Percentiles rank a stretch among this genome's conserved stretches.
phyloP scores from a whole-genome alignment of 2,329 filamentous ascomycete genomes.

The Claviceps maximensis region DNA sequence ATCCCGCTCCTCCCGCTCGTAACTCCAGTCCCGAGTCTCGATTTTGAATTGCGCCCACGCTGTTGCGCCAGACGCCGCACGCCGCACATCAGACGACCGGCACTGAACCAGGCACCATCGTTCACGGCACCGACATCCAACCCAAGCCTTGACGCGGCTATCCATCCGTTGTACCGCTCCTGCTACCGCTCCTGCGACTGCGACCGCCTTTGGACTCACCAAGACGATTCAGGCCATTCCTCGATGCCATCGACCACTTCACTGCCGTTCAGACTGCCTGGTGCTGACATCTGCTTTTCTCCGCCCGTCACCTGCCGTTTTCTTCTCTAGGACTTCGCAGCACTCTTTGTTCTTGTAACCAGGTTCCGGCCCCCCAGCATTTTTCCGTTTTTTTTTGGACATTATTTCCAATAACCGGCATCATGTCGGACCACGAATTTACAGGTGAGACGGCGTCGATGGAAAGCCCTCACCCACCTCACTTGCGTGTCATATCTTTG shows the following conservation, averaged over 20 bases:
- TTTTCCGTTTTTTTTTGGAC: not conserved
- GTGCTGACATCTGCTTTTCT: not conserved
- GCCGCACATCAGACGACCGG: no score
- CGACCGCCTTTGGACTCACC: no score
- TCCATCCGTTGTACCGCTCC: not conserved
- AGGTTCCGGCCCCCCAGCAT: not conserved
- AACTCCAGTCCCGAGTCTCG: not conserved
- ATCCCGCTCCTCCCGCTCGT: not conserved
- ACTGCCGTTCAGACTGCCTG: no score
- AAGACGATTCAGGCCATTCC: no score
- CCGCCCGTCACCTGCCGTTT: not conserved
- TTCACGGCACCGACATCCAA: not conserved
- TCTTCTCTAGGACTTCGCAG: not conserved
- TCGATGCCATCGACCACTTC: not conserved
- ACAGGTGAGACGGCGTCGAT: slow-evolving; percentile 32
- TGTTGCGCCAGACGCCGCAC: not conserved
- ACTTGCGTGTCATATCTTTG: not conserved
- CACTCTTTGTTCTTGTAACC: not conserved
- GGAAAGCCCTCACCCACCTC: not conserved
- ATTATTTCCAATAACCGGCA: slow-evolving; percentile 8
- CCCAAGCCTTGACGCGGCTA: not conserved
- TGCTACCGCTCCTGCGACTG: not conserved
- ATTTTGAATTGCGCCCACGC: not conserved
- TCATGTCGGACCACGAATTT: slow-evolving; percentile 55
- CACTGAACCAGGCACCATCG: not conserved